Evolutionary conservation across 805 yeast species (phyloP).

Genomic region (Danielia reshetovae): DNA sequence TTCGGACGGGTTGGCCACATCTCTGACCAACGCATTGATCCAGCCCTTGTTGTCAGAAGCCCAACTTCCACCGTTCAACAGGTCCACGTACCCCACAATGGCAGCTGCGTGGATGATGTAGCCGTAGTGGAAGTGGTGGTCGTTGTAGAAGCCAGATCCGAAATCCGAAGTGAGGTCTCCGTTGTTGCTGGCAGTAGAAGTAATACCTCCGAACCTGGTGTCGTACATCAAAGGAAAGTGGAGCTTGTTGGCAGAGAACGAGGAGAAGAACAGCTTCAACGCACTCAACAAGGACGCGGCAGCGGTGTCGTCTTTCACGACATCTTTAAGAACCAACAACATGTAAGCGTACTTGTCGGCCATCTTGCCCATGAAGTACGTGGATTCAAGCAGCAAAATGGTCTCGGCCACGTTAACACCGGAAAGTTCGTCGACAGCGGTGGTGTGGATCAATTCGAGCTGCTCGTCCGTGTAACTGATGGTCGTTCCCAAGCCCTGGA

Average conservation of each 20-base stretch:
- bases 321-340: slow-evolving; percentile 46
- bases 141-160: slow-evolving; percentile 77
- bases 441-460: slow-evolving; percentile 39
- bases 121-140: slow-evolving; percentile 87
- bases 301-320: slow-evolving; percentile 40
- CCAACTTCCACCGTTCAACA: slow-evolving; percentile 57
- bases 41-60: slow-evolving; percentile 44
- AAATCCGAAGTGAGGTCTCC: slow-evolving; percentile 34
- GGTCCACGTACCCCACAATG: slow-evolving; percentile 64
- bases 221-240: slow-evolving; percentile 51
- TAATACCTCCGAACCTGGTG: slow-evolving; percentile 51
- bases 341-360: slow-evolving; percentile 57
- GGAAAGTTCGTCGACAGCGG: slow-evolving; percentile 43
- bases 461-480: slow-evolving; percentile 42
- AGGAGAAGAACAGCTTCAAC: slow-evolving; percentile 42
- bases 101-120: slow-evolving; percentile 84
- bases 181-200: slow-evolving; percentile 38
- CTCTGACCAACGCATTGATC: slow-evolving; percentile 61
- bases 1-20: slow-evolving; percentile 59
- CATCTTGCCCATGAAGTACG: slow-evolving; percentile 51
- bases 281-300: slow-evolving; percentile 31
- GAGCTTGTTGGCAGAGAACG: slow-evolving; percentile 40
- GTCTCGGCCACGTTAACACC: slow-evolving; percentile 42
- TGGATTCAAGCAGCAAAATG: slow-evolving; percentile 36
- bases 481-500: slow-evolving; percentile 23